Conservation (phyloP, 345 rosid genomes). For the Salix caprea region DNA sequence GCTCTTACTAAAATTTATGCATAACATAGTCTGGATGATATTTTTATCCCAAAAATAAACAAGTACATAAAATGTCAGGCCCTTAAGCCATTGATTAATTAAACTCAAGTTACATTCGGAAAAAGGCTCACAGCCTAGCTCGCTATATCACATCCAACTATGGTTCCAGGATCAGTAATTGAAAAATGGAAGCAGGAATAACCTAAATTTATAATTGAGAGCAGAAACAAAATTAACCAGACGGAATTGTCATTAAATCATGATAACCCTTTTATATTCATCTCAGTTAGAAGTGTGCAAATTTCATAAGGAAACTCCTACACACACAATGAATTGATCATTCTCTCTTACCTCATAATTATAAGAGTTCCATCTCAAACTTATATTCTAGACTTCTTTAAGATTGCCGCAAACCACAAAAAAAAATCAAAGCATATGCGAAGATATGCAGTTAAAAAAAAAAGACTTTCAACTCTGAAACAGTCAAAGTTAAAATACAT, state of each 20-base stretch:
- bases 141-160: not conserved
- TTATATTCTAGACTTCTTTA: not conserved
- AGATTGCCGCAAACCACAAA: not conserved
- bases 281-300: no score
- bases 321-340: no score
- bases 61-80: not conserved
- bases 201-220: not conserved
- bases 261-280: not conserved
- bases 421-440: not conserved
- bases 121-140: not conserved
- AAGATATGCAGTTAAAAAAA: not conserved
- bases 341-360: not conserved
- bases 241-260: not conserved
- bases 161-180: not conserved
- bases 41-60: not conserved
- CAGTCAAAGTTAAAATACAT: not conserved
- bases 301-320: no score
- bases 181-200: not conserved
- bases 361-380: not conserved
- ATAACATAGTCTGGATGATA: not conserved
- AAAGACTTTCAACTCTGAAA: not conserved
- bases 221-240: not conserved
- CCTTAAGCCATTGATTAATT: not conserved
- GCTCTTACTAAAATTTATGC: not conserved
- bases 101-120: not conserved